Conservation (phyloP, 225 moss, liverwort and hornwort genomes). For the Asterella californica region DNA sequence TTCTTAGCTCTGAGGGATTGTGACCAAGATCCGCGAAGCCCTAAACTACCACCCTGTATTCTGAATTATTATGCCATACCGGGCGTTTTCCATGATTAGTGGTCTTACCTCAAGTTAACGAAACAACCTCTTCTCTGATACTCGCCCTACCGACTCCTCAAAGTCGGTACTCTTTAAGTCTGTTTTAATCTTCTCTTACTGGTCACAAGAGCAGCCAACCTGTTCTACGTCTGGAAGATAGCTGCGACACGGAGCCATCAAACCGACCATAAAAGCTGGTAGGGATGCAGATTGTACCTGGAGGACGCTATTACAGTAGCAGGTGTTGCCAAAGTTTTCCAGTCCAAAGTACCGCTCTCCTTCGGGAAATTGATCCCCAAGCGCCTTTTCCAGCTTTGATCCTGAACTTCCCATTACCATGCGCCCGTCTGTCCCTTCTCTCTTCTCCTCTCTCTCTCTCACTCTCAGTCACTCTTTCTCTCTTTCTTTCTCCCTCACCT, state of each 20-base stretch:
- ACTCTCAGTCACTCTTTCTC: conserved; percentile 25
- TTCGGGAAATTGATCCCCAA: conserved; percentile 95
- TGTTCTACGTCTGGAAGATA: neutral
- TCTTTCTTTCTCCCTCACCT: conserved; percentile 11
- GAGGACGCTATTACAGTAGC: conserved; percentile 95
- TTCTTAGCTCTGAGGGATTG: neutral
- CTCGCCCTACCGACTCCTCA: neutral
- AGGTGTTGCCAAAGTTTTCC: conserved; percentile 96
- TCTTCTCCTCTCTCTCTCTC: conserved; percentile 22
- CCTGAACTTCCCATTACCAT: conserved; percentile 99
- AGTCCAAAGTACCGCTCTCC: conserved; percentile 90
- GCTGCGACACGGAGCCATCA: neutral
- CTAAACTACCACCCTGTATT: neutral
- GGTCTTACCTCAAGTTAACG: neutral
- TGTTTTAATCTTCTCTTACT: neutral
- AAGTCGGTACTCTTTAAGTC: neutral
- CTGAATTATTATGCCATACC: neutral
- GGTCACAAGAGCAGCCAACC: neutral
- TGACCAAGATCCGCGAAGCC: neutral
- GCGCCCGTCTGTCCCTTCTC: conserved; percentile 40
- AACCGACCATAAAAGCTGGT: too few species aligned
- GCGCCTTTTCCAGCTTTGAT: conserved; percentile 98
- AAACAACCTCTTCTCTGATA: neutral
- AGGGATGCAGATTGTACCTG: conserved; percentile 50
- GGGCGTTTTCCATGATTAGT: neutral